Evolutionary conservation across 805 yeast genomes (phyloP).

Genomic region (Hanseniaspora lachancei): DNA sequence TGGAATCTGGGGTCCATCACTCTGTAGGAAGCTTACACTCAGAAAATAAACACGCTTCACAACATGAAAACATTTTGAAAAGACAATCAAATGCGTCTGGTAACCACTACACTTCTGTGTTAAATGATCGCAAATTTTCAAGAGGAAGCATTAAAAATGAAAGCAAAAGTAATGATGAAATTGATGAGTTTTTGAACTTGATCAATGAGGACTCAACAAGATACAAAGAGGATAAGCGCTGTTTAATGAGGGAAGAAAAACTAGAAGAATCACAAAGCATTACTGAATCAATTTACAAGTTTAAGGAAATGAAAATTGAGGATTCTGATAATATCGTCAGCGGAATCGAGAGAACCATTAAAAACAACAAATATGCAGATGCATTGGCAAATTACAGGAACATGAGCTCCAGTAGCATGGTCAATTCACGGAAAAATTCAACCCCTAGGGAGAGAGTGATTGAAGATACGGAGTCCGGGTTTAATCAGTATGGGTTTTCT

Average conservation of each 20-base stretch:
- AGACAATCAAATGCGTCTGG: background rate
- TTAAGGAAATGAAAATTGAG: constrained; percentile 39
- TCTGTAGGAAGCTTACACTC: background rate
- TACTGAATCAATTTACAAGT: constrained; percentile 38
- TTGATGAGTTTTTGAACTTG: constrained; percentile 9
- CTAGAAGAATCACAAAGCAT: constrained; percentile 19
- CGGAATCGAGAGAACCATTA: constrained; percentile 36
- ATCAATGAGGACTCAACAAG: constrained; percentile 1
- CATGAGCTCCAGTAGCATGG: constrained; percentile 1
- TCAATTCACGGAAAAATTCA: background rate
- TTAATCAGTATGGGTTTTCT: constrained; percentile 11
- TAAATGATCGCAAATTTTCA: background rate
- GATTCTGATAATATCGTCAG: constrained; percentile 46
- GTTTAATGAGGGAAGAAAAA: background rate
- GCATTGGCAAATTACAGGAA: background rate
- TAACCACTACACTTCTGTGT: background rate
- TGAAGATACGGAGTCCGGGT: background rate
- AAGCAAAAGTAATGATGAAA: background rate
- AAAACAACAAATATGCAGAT: constrained; percentile 35
- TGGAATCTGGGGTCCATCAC: constrained; percentile 19
- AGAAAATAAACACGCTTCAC: background rate
- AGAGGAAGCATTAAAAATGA: background rate
- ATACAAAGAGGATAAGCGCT: background rate
- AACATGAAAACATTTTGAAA: background rate
- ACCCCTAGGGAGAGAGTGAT: background rate